A percentile compares a stretch with the other conserved stretches of the same genome.
phyloP scores from a whole-genome alignment of 306 rosid genomes.

The Sechiopsis laciniata region DNA sequence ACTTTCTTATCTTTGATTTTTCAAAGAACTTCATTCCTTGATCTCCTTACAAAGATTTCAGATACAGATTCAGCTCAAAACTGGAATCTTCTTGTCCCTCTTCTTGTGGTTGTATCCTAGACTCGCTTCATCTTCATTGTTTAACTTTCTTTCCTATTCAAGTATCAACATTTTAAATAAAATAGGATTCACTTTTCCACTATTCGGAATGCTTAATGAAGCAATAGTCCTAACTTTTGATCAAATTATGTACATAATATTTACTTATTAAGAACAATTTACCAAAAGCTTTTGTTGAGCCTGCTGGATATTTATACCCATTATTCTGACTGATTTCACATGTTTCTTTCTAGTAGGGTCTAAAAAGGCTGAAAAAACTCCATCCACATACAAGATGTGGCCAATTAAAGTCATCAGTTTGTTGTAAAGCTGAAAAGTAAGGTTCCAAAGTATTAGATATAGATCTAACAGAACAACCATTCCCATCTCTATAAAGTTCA shows the following conservation, averaged over 20 bases:
- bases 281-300: neutral
- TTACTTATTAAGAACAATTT: neutral
- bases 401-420: conserved; percentile 29
- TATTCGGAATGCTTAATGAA: neutral
- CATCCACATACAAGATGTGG: conserved; percentile 47
- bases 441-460: conserved; percentile 38
- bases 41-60: too few species aligned
- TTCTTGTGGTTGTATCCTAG: too few species aligned
- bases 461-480: conserved; percentile 47
- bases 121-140: too few species aligned
- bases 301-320: neutral
- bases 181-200: neutral
- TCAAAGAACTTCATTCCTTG: too few species aligned
- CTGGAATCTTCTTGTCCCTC: too few species aligned
- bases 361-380: conserved; percentile 67
- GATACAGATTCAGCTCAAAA: too few species aligned
- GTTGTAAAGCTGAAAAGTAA: conserved; percentile 45
- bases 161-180: neutral
- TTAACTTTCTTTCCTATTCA: too few species aligned
- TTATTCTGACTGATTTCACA: conserved; percentile 18
- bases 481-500: conserved; percentile 61
- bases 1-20: too few species aligned
- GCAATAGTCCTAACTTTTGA: neutral
- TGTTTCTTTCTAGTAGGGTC: conserved; percentile 41
- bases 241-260: neutral